These are phyloP conservation scores for Phytophthora constricta DNA, from an alignment of 352 stramenopile genomes.

Conservation along the genomic window DNA sequence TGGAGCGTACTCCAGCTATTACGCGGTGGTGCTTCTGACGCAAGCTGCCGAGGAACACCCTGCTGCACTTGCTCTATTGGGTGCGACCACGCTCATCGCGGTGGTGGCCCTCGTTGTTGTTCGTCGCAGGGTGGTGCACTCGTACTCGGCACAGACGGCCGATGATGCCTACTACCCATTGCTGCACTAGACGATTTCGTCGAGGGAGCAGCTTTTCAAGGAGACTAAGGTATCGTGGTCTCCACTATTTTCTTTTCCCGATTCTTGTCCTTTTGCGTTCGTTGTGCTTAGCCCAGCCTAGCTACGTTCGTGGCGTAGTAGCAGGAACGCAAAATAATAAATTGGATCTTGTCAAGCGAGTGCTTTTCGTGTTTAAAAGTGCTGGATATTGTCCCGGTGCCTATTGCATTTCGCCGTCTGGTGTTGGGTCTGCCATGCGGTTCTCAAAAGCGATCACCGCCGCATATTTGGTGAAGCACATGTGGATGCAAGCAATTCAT, in stretches of 20 bases:
- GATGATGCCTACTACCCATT: conserved; percentile 73
- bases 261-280: too few relatives aligned
- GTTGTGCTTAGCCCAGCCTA: too few relatives aligned
- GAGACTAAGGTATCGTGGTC: too few relatives aligned
- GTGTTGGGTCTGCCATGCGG: background rate
- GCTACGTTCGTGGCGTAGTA: background rate
- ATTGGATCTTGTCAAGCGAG: background rate
- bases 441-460: background rate
- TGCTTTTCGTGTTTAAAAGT: background rate
- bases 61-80: conserved; percentile 39
- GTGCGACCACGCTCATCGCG: conserved; percentile 47
- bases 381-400: background rate
- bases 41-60: conserved; percentile 39
- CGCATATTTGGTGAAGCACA: too few relatives aligned
- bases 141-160: conserved; percentile 16
- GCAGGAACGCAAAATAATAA: background rate
- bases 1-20: conserved; percentile 30
- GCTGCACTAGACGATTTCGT: conserved; percentile 41
- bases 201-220: background rate
- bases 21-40: conserved; percentile 28
- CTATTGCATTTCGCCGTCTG: background rate
- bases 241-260: background rate
- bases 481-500: background rate
- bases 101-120: conserved; percentile 64
- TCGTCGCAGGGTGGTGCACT: conserved; percentile 28